Conservation (phyloP, 202 grass and related monocot species). For the Brachypodium distachyon region DNA sequence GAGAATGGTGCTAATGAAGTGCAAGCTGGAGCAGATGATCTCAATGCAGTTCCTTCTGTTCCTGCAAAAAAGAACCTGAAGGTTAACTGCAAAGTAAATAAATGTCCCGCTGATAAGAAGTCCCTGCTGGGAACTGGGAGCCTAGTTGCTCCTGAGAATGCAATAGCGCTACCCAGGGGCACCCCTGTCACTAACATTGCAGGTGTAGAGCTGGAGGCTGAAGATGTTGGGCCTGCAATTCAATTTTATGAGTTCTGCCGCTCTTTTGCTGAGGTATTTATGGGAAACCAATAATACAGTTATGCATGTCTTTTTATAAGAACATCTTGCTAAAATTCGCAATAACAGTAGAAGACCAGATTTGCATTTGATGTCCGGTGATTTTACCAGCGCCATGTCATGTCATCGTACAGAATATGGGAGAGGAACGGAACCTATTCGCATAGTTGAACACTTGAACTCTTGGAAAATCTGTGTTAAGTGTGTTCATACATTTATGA, state of each 20-base stretch:
- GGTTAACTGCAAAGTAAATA: neutral
- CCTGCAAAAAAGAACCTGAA: slow-evolving; percentile 13
- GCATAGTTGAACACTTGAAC: neutral
- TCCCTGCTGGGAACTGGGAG: neutral
- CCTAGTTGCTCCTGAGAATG: neutral
- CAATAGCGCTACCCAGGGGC: slow-evolving; percentile 35
- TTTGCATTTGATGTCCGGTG: neutral
- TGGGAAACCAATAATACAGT: neutral
- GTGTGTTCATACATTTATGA: neutral
- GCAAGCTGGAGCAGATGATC: neutral
- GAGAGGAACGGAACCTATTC: no score
- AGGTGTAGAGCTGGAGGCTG: slow-evolving; percentile 26
- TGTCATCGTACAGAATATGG: neutral
- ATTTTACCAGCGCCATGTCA: neutral
- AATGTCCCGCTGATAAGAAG: neutral
- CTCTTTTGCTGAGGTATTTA: slow-evolving; percentile 48
- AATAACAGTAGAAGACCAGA: neutral
- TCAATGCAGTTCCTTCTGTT: slow-evolving; percentile 15
- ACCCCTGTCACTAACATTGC: slow-evolving; percentile 31
- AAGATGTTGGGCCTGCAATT: slow-evolving; percentile 48
- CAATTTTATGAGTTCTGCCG: slow-evolving; percentile 65
- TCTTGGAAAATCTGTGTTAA: neutral
- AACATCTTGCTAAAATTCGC: neutral
- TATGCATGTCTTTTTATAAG: neutral
- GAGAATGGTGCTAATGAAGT: neutral